Percentiles rank a stretch among this genome's conserved stretches.
phyloP scores from a whole-genome alignment of 768 basidiomycete species.

The Lactarius evosmus region DNA sequence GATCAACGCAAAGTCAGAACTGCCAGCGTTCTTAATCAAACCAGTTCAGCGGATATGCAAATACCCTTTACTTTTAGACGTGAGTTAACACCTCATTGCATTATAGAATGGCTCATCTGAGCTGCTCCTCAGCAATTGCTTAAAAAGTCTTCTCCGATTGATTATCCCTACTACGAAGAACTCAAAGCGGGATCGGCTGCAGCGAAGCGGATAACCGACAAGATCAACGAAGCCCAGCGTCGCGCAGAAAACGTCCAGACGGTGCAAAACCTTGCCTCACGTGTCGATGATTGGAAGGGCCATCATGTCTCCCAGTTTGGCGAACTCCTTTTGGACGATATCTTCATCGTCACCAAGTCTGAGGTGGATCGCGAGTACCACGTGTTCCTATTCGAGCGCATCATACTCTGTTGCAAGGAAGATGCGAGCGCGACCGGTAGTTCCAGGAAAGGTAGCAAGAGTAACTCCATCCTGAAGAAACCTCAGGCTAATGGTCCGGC shows the following conservation, averaged over 20 bases:
- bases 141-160: constrained; percentile 60
- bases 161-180: constrained; percentile 74
- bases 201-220: constrained; percentile 89
- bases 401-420: constrained; percentile 98
- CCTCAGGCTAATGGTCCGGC: constrained; percentile 50
- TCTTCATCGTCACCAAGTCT: constrained; percentile 93
- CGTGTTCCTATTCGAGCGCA: constrained; percentile 98
- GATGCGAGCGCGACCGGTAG: constrained; percentile 51
- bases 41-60: constrained; percentile 98
- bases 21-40: constrained; percentile 96
- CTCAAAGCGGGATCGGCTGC: constrained; percentile 80
- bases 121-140: constrained; percentile 55
- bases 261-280: constrained; percentile 75
- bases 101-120: constrained; percentile 20
- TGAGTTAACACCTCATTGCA: constrained; percentile 40
- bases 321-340: constrained; percentile 88
- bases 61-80: constrained; percentile 92
- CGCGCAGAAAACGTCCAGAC: constrained; percentile 89
- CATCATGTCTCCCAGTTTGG: constrained; percentile 95
- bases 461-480: constrained; percentile 86
- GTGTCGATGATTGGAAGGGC: constrained; percentile 99
- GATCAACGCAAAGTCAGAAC: constrained; percentile 87
- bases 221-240: constrained; percentile 93
- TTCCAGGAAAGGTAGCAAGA: constrained; percentile 74
- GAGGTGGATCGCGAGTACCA: constrained; percentile 97